Base-by-base conservation (phyloP, 352 stramenopile species). In the Thalassiosira mediterranea region DNA sequence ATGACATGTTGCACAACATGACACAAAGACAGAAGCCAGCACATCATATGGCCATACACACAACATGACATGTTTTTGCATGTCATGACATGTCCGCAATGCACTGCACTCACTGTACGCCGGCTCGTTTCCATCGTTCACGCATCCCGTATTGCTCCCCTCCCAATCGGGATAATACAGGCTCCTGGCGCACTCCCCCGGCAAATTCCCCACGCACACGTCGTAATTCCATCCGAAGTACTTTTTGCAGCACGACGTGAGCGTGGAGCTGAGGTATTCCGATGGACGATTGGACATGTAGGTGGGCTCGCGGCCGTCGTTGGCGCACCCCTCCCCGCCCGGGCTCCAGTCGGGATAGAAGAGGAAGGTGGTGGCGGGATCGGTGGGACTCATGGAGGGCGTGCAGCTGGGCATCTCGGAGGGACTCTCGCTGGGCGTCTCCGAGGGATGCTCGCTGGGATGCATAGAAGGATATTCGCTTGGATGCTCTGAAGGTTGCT, bases 161-260 rank as follows among this genome's bases (percentile, higher is more conserved):
- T n/a, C n/a, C n/a, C n/a, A n/a, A 56, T 78, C 68, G 8, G 68
- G 68, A 48, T 78, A 78, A 23, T 29, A 78, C 0, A 72, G 21
- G 4, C 31, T 32, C 0, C 26, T n/a, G 4, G 46, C 31, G 32
- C 59, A 71, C 11, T 32, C 52, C 2, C 54, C 59, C 1, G 34
- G 21, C 19, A 60, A 34, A 5, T 34, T 47, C 17, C 68, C 68
- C 49, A 78, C 60, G 25, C 68, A 78, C 4, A 0, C 28, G 19
- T 78, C 42, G 25, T 67, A 78, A 11, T 61, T 66, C 48, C 60
- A 72, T 1, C 37, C 28, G 47, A 67, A 78, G 52, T 71, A 47
- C 15, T 28, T 47, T 4, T n/a, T 42, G 42, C 68, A 78, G 26
- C 68, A 78, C 0, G 11, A 23, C 17, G 58, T 49, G 3, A 71